Evolutionary conservation across 2,329 filamentous ascomycete species (phyloP).

Genomic region (Laburnicola sp.): DNA sequence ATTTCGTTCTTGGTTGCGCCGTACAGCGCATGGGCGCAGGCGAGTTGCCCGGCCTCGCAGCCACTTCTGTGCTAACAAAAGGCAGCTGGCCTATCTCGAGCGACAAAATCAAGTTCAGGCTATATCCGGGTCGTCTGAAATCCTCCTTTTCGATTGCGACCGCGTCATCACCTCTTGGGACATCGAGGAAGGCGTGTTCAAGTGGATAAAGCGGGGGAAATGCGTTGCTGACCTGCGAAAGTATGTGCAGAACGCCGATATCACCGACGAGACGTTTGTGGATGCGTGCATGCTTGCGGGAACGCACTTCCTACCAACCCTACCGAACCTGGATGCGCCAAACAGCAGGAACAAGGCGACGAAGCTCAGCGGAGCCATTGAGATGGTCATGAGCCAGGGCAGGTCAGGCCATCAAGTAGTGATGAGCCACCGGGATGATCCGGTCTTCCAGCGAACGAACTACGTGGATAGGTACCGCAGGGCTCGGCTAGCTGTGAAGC

Average conservation of each 20-base stretch:
- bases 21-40: slow-evolving; percentile 85
- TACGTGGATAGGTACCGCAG: slow-evolving; percentile 88
- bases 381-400: slow-evolving; percentile 68
- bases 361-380: slow-evolving; percentile 75
- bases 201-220: slow-evolving; percentile 65
- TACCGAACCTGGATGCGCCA: slow-evolving; percentile 72
- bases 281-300: slow-evolving; percentile 84
- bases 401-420: slow-evolving; percentile 75
- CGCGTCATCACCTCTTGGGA: slow-evolving; percentile 71
- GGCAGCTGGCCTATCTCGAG: slow-evolving; percentile 76
- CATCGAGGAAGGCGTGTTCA: slow-evolving; percentile 69
- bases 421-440: slow-evolving; percentile 76
- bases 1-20: slow-evolving; percentile 82
- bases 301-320: slow-evolving; percentile 75
- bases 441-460: slow-evolving; percentile 68
- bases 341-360: slow-evolving; percentile 58
- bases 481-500: slow-evolving; percentile 80
- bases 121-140: slow-evolving; percentile 81
- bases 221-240: slow-evolving; percentile 67
- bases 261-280: slow-evolving; percentile 73
- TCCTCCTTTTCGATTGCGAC: slow-evolving; percentile 81
- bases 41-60: slow-evolving; percentile 45
- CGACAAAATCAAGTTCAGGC: slow-evolving; percentile 66
- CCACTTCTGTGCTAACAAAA: slow-evolving; percentile 25
- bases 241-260: slow-evolving; percentile 46